Evolutionary conservation across 2,329 filamentous ascomycete species (phyloP).

Genomic region (Magnaporthiopsis poae): DNA sequence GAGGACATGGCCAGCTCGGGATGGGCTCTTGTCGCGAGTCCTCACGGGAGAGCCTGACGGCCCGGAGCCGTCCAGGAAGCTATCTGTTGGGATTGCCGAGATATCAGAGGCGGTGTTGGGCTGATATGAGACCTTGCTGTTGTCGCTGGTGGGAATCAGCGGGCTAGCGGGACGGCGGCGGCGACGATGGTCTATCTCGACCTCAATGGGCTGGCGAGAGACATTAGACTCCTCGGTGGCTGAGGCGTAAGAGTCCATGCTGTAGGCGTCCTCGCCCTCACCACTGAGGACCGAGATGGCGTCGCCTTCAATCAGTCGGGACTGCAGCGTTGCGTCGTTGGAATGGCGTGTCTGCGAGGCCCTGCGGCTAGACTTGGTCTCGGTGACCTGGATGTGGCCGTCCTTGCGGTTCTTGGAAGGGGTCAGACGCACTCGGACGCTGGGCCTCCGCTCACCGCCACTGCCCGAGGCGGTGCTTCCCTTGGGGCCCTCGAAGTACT

Average conservation of each 20-base stretch:
- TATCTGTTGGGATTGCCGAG: constrained; percentile 59
- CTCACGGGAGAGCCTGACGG: constrained; percentile 26
- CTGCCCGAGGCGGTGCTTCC: constrained; percentile 30
- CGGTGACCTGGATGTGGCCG: constrained; percentile 79
- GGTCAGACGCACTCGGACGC: constrained; percentile 69
- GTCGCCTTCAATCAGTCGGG: constrained; percentile 24
- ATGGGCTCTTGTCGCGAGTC: constrained; percentile 34
- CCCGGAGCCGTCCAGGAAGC: constrained; percentile 51
- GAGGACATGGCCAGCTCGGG: constrained; percentile 28
- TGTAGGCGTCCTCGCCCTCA: constrained; percentile 52
- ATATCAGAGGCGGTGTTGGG: constrained; percentile 70
- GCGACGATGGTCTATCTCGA: constrained; percentile 64
- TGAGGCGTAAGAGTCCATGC: constrained; percentile 66
- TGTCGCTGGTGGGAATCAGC: constrained; percentile 48
- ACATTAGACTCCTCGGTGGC: constrained; percentile 71
- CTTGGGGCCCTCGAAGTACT: constrained; percentile 84
- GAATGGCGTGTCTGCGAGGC: constrained; percentile 38
- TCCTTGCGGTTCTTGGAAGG: constrained; percentile 61
- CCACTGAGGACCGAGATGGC: constrained; percentile 23
- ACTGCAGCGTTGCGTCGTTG: background rate
- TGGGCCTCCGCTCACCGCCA: constrained; percentile 61
- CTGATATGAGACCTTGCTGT: constrained; percentile 50
- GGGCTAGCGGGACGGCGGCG: constrained; percentile 56
- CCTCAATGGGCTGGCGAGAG: constrained; percentile 69
- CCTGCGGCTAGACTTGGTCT: constrained; percentile 64